A percentile compares a stretch with the other conserved stretches of the same genome.
These are phyloP conservation scores for Neoscytalidium dimidiatum DNA, from an alignment of 2,329 filamentous ascomycete species.

Conservation along the genomic window DNA sequence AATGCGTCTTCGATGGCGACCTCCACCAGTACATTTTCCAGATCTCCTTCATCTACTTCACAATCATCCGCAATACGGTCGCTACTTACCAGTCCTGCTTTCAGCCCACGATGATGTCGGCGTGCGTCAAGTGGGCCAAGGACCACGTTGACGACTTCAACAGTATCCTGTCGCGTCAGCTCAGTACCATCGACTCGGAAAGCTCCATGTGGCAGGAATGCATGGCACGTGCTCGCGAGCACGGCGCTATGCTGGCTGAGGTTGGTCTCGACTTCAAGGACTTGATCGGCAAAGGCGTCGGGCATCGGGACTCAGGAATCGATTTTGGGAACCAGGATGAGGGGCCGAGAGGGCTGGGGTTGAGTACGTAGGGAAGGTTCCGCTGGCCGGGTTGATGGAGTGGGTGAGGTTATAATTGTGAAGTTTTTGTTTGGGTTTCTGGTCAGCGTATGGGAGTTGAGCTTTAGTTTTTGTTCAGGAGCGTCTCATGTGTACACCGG, in stretches of 20 bases:
- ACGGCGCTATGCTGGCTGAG: constrained; percentile 77
- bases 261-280: constrained; percentile 89
- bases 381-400: not conserved
- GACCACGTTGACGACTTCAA: constrained; percentile 93
- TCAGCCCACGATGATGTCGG: constrained; percentile 82
- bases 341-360: not conserved
- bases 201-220: constrained; percentile 79
- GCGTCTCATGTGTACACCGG: too few relatives aligned
- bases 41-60: constrained; percentile 94
- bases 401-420: not conserved
- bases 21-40: constrained; percentile 93
- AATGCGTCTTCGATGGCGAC: constrained; percentile 94
- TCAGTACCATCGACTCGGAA: constrained; percentile 81
- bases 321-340: not conserved
- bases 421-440: not conserved
- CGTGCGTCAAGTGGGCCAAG: constrained; percentile 98
- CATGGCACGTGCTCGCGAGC: constrained; percentile 76
- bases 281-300: constrained; percentile 60
- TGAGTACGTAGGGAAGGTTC: not conserved
- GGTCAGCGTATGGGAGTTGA: not conserved
- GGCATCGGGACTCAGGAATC: constrained; percentile 6
- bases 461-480: not conserved
- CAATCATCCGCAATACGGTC: constrained; percentile 89
- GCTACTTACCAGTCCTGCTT: constrained; percentile 80
- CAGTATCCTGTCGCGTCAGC: constrained; percentile 73